Percentiles rank a stretch among this genome's conserved stretches.
Evolutionary conservation across 1,284 basidiomycete genomes (phyloP).

Genomic region (Ustilago cynodontis): DNA sequence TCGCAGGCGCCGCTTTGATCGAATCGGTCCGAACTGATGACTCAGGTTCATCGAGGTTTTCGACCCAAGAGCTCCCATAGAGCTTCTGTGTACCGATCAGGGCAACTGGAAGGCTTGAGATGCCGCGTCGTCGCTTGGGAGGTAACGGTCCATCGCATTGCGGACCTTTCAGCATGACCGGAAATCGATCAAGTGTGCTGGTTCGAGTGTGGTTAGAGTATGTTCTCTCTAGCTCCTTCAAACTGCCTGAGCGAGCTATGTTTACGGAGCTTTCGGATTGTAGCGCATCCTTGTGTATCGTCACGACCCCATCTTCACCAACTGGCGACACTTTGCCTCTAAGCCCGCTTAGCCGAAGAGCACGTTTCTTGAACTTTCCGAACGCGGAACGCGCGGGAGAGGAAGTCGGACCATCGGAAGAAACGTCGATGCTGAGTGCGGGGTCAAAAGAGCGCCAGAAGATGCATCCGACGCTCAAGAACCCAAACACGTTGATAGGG

Average conservation of each 20-base stretch:
- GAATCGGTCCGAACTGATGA: not conserved
- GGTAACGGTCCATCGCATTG: not conserved
- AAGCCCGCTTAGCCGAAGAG: not conserved
- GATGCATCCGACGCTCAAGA: slow-evolving; percentile 16
- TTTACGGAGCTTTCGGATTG: not conserved
- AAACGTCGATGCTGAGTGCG: slow-evolving; percentile 40
- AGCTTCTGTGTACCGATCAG: not conserved
- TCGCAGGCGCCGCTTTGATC: not conserved
- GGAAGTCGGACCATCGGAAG: slow-evolving; percentile 9
- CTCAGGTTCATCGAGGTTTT: not conserved
- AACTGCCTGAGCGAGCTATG: not conserved
- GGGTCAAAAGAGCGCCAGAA: slow-evolving; percentile 40
- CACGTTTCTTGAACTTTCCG: not conserved
- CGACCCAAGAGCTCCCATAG: not conserved
- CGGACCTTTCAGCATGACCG: not conserved
- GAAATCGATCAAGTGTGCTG: not conserved
- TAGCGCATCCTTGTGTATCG: not conserved
- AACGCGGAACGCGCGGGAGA: not conserved
- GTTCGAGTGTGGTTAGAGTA: not conserved
- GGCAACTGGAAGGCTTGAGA: not conserved
- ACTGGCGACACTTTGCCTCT: not conserved
- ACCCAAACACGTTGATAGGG: slow-evolving; percentile 12
- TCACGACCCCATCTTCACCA: not conserved
- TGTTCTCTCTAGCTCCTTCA: not conserved
- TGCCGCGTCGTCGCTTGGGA: not conserved